A percentile compares a stretch with the other conserved stretches of the same genome.
These are phyloP conservation scores for Hypoxylon sp. DNA, from an alignment of 2,329 filamentous ascomycete species.

Conservation along the genomic window DNA sequence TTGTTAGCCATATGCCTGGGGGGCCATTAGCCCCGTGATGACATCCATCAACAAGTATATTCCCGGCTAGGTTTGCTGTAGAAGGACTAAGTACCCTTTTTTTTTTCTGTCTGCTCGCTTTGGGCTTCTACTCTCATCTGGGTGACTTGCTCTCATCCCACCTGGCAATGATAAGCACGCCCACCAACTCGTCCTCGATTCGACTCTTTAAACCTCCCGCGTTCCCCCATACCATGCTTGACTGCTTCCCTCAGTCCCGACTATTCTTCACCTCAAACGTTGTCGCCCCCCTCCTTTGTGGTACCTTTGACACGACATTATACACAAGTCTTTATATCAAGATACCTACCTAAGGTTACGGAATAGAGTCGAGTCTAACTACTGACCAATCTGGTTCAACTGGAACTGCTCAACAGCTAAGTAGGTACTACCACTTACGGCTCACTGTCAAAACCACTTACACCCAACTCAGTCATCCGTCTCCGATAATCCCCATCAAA, in stretches of 20 bases:
- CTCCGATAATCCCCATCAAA: constrained; percentile 38
- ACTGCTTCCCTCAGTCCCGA: constrained; percentile 34
- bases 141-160: constrained; percentile 33
- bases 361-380: background rate
- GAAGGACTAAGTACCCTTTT: constrained; percentile 39
- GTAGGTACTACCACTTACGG: constrained; percentile 27
- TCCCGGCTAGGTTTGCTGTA: constrained; percentile 43
- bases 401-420: constrained; percentile 21
- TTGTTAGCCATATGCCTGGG: constrained; percentile 39
- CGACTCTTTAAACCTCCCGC: constrained; percentile 43
- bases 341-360: no score
- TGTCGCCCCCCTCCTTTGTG: constrained; percentile 7
- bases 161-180: constrained; percentile 40
- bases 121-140: constrained; percentile 39
- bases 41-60: constrained; percentile 42
- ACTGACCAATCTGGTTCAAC: constrained; percentile 24
- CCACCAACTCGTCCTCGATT: constrained; percentile 33
- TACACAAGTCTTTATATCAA: background rate
- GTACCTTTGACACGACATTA: constrained; percentile 15
- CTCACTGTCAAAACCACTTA: constrained; percentile 36
- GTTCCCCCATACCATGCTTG: constrained; percentile 40
- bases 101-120: constrained; percentile 25
- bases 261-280: constrained; percentile 19
- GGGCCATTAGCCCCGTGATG: constrained; percentile 44
- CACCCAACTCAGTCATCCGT: constrained; percentile 38